Evolutionary conservation across 805 yeast genomes (phyloP), one percentile per base, ranked within the genome.

Genomic region (Barnettozyma vustinii): DNA sequence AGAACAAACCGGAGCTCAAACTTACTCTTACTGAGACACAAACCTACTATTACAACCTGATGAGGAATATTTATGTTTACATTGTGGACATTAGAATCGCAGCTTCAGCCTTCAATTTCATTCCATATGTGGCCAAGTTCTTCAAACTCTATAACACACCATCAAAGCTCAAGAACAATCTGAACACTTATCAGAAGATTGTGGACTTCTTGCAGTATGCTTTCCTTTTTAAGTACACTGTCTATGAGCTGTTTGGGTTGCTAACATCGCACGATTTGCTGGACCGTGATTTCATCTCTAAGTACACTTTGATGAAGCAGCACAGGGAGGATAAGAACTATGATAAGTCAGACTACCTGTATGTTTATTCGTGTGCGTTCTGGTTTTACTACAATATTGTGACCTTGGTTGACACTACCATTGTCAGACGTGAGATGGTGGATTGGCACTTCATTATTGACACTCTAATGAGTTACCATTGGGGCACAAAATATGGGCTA

Each of bases 41-140:
- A 25, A 9, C 10, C 10, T 39, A 47, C 25, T 42, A 45, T 20
- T 44, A 47, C 7, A 32, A 37, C 10, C 35, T 36, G 12, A 43
- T 48, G 9, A 52, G 52, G 40, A 36, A 19, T 2, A 16, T 52
- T 2, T 55, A 55, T 42, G 48, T 52, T 2, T 52, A 55, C 19
- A 53, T 53, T 19, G 52, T 46, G 7, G 58, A 55, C 41, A 48
- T 55, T 5, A 52, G 55, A 43, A 42, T 54, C 12, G 55, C 57
- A 1, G 32, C 49, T 9, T 37, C 52, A 9, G 47, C 50, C 1
- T 55, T 55, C 42, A 52, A 44, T 7, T 19, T 48, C 12, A 21
- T 55, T 3, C 56, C 57, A 26, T 55, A 52, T 25, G 37, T 55
- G 6, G 21, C 49, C 9, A 50, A 44, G 16, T 53, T 55, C 42